Evolutionary conservation across 495 filamentous ascomycete genomes (phyloP).

Genomic region (Penicillium daleae): DNA sequence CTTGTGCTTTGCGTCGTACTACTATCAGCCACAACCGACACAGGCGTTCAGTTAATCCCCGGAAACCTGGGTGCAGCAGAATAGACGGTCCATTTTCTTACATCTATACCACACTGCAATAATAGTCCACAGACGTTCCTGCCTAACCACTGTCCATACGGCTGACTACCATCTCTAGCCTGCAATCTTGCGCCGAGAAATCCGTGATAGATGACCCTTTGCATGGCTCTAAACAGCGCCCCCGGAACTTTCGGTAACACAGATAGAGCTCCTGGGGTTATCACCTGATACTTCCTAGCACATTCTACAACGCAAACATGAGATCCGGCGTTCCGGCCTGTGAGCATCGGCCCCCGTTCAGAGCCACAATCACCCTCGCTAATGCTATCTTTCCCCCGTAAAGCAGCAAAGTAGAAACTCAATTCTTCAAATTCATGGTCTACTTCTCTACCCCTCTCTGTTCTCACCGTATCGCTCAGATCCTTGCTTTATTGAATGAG

Average conservation of each 20-base stretch:
- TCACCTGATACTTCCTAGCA: background rate
- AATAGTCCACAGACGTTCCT: background rate
- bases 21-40: slow-evolving; percentile 3
- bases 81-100: background rate
- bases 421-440: slow-evolving; percentile 22
- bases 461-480: slow-evolving; percentile 22
- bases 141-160: background rate
- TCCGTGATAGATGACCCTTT: slow-evolving; percentile 19
- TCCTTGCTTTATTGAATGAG: slow-evolving; percentile 1
- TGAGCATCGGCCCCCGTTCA: slow-evolving; percentile 5
- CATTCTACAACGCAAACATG: slow-evolving; percentile 6
- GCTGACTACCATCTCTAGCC: background rate
- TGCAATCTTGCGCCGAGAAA: slow-evolving; percentile 12
- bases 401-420: slow-evolving; percentile 16
- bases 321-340: slow-evolving; percentile 29
- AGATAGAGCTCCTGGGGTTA: background rate
- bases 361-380: background rate
- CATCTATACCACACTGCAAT: background rate
- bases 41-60: background rate
- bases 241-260: slow-evolving; percentile 15
- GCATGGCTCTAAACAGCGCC: slow-evolving; percentile 18
- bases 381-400: background rate
- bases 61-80: background rate
- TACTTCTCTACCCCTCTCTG: background rate
- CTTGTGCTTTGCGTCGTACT: background rate